phyloP scores from a whole-genome alignment of 495 filamentous ascomycete species.

The Hamigera avellanea region DNA sequence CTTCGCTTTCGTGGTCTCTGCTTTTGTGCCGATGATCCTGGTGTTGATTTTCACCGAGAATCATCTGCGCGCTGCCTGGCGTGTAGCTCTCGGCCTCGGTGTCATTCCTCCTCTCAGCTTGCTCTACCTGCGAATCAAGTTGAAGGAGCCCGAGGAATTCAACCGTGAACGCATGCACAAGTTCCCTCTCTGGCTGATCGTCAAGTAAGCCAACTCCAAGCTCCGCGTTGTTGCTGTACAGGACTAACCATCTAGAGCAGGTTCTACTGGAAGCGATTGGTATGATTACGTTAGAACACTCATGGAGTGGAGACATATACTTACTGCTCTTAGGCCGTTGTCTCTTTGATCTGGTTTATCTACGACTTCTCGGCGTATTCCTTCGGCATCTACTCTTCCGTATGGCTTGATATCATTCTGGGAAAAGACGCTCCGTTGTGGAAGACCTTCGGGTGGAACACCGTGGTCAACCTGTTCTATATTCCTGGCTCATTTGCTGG shows the following conservation, averaged over 20 bases:
- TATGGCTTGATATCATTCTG: conserved; percentile 57
- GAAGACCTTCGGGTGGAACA: conserved; percentile 75
- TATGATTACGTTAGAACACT: conserved; percentile 5
- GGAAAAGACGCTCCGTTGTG: conserved; percentile 46
- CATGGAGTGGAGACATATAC: conserved; percentile 16
- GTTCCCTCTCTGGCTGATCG: conserved; percentile 37
- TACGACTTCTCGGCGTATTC: conserved; percentile 80
- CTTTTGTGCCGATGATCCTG: conserved; percentile 63
- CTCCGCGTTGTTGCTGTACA: background rate
- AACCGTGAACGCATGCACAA: conserved; percentile 45
- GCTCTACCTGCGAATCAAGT: conserved; percentile 60
- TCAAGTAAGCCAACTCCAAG: conserved; percentile 29
- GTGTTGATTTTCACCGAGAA: conserved; percentile 55
- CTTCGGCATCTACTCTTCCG: conserved; percentile 66
- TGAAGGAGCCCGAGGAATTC: conserved; percentile 78
- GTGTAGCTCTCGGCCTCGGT: conserved; percentile 65
- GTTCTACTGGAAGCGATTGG: conserved; percentile 41
- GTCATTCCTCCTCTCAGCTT: conserved; percentile 67
- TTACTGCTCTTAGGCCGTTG: conserved; percentile 56
- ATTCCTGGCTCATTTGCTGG: conserved; percentile 70
- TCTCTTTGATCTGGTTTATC: conserved; percentile 82
- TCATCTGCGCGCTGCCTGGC: conserved; percentile 66
- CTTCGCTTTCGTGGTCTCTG: conserved; percentile 62
- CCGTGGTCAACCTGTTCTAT: conserved; percentile 75
- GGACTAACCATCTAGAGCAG: too few species aligned